These are phyloP conservation scores for Fusarium sp. DNA, from an alignment of 2,329 filamentous ascomycete species.

Conservation along the genomic window DNA sequence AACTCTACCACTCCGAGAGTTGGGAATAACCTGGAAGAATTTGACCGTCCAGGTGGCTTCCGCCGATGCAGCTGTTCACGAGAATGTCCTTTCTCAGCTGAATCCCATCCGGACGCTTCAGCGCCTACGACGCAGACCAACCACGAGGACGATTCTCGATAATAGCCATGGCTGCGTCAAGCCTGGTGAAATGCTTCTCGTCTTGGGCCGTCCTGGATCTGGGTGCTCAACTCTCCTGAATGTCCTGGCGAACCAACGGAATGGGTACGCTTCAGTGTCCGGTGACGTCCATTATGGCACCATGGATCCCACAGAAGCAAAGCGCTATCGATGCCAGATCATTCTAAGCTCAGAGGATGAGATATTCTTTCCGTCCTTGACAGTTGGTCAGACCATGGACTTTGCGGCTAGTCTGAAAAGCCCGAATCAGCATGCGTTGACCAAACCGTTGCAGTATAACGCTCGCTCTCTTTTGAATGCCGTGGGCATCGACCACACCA, in stretches of 20 bases:
- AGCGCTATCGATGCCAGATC: not conserved
- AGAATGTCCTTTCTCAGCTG: not conserved
- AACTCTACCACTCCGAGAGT: not conserved
- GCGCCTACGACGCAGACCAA: not conserved
- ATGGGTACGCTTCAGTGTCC: not conserved
- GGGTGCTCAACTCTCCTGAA: not conserved
- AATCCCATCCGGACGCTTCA: not conserved
- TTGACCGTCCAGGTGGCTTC: not conserved
- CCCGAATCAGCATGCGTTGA: not conserved
- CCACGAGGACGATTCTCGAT: not conserved
- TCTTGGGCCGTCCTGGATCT: not conserved
- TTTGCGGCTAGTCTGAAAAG: not conserved
- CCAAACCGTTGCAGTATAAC: not conserved
- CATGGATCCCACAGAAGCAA: not conserved
- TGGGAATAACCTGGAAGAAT: not conserved
- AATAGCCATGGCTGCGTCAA: not conserved
- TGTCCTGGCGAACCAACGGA: not conserved
- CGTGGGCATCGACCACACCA: not conserved
- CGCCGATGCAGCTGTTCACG: not conserved
- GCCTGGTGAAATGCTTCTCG: not conserved
- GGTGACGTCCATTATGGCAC: not conserved
- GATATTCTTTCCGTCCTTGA: not conserved
- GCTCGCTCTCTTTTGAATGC: not conserved
- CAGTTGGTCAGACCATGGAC: not conserved
- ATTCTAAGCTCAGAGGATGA: not conserved